These are phyloP conservation scores for Zangia roseola DNA, from an alignment of 768 basidiomycete genomes.

Conservation along the genomic window DNA sequence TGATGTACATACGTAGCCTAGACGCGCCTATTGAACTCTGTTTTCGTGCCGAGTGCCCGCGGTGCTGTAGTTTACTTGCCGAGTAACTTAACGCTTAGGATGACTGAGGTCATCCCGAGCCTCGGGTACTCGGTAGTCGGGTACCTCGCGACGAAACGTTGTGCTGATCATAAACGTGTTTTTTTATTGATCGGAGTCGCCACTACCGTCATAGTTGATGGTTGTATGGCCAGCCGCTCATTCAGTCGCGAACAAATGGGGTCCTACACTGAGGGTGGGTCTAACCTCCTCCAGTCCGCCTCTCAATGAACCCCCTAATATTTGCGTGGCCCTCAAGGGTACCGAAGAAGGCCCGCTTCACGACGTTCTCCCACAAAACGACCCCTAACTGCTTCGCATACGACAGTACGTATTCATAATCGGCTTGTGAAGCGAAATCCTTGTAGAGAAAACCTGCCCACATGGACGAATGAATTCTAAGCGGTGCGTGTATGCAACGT, in stretches of 20 bases:
- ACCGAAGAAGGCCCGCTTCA: conserved; percentile 80
- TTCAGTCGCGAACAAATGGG: conserved; percentile 2
- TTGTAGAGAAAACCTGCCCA: conserved; percentile 81
- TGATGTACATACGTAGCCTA: neutral
- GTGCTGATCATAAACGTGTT: conserved; percentile 17
- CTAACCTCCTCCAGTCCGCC: conserved; percentile 49
- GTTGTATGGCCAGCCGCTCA: neutral
- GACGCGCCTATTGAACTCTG: neutral
- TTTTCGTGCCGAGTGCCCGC: neutral
- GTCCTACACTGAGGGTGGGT: neutral
- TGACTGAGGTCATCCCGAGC: conserved; percentile 12
- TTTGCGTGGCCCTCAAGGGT: conserved; percentile 74
- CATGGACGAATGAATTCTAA: conserved; percentile 5
- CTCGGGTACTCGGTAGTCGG: conserved; percentile 6
- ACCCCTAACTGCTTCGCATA: conserved; percentile 83
- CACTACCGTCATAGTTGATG: neutral
- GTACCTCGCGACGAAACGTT: neutral
- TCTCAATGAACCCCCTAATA: conserved; percentile 78
- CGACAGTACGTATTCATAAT: conserved; percentile 83
- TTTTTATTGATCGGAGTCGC: neutral
- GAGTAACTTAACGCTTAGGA: conserved; percentile 8
- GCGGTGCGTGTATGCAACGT: conserved; percentile 4
- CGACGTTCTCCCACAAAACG: conserved; percentile 78
- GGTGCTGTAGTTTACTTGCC: conserved; percentile 1
- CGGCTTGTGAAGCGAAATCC: conserved; percentile 80